Percentiles rank a stretch among this genome's conserved stretches.
phyloP scores from a whole-genome alignment of 768 basidiomycete species.

The Suillus clintonianus region DNA sequence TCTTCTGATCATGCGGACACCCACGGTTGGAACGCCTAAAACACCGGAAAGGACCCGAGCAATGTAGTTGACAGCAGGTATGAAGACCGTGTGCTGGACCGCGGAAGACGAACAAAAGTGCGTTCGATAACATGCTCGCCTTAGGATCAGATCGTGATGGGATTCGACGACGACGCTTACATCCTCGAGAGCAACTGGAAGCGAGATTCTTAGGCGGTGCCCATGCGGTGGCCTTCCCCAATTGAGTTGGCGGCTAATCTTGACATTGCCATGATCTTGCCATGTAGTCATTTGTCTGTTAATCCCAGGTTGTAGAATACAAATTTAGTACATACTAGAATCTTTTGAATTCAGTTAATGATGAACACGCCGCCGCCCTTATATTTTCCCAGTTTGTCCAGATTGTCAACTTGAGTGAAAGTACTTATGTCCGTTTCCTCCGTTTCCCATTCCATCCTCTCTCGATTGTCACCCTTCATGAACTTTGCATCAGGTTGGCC shows the following conservation, averaged over 20 bases:
- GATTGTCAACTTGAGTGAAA: background rate
- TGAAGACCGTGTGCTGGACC: background rate
- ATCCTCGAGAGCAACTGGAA: background rate
- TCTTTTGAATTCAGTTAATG: background rate
- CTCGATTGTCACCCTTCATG: slow-evolving; percentile 1
- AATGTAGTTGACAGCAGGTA: background rate
- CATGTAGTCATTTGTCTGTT: background rate
- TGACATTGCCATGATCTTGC: background rate
- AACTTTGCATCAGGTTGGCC: background rate
- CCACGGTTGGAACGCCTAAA: background rate
- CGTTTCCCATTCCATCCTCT: slow-evolving; percentile 1
- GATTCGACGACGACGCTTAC: background rate
- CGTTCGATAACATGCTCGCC: background rate
- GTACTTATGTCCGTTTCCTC: slow-evolving; percentile 2
- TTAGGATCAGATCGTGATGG: background rate
- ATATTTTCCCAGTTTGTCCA: slow-evolving; percentile 1
- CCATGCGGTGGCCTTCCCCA: background rate
- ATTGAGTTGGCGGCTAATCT: background rate
- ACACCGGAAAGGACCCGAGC: background rate
- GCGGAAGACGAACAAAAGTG: background rate
- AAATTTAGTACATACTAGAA: background rate
- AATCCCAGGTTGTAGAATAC: background rate
- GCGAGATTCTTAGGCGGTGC: background rate
- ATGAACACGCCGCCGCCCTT: background rate
- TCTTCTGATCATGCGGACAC: background rate